Conservation (phyloP, 2,329 filamentous ascomycete genomes). For the Aspergillus thermomutatus region DNA sequence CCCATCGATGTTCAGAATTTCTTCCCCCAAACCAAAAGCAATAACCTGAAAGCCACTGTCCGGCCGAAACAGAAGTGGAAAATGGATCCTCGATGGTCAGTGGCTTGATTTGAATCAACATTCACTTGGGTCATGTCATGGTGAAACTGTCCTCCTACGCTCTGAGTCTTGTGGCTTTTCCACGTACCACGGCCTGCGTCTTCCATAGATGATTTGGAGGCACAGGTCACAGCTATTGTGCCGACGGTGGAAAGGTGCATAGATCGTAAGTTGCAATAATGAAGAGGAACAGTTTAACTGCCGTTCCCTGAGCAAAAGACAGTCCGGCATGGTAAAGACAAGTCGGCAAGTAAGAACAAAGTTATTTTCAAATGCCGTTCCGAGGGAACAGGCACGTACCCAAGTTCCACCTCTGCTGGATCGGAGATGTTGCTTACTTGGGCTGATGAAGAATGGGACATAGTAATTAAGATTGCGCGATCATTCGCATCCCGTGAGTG, state of each 20-base stretch:
- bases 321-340: not conserved
- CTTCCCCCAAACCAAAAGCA: not conserved
- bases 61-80: not conserved
- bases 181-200: not conserved
- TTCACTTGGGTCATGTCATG: not conserved
- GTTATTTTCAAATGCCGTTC: slow-evolving; percentile 21
- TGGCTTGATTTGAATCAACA: not conserved
- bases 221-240: not conserved
- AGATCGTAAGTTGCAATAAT: not conserved
- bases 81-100: not conserved
- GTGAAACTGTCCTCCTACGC: not conserved
- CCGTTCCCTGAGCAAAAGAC: not conserved
- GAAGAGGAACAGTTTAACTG: not conserved
- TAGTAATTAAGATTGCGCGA: not conserved
- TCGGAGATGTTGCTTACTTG: not conserved
- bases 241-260: not conserved
- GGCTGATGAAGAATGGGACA: not conserved
- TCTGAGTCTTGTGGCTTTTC: no score
- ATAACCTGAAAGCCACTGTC: not conserved
- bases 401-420: slow-evolving; percentile 3
- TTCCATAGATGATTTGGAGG: not conserved
- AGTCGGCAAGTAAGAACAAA: slow-evolving; percentile 6
- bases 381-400: slow-evolving; percentile 9
- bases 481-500: not conserved
- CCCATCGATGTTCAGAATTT: not conserved